phyloP scores from a whole-genome alignment of 768 basidiomycete species.

The Russula griseocarnosa region DNA sequence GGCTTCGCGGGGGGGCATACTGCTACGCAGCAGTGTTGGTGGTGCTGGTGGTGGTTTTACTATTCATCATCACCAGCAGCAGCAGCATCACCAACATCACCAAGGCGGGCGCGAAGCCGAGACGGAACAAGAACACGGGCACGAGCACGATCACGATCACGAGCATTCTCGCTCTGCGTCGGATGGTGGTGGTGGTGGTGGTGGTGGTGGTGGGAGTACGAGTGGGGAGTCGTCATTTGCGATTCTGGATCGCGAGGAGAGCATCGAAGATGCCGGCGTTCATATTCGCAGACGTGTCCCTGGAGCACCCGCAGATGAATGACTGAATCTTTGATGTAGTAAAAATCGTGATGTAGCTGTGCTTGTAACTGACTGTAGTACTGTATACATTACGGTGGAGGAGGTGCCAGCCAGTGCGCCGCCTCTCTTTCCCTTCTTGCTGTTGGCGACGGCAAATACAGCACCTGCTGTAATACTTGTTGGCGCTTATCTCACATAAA shows the following conservation, averaged over 20 bases:
- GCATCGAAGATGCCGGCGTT: constrained; percentile 24
- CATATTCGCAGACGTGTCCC: constrained; percentile 26
- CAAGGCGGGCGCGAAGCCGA: not conserved
- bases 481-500: not conserved
- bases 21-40: no score
- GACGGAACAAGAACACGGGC: not conserved
- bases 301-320: constrained; percentile 3
- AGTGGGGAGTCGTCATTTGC: constrained; percentile 38
- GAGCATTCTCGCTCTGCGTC: constrained; percentile 6
- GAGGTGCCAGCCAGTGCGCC: not conserved
- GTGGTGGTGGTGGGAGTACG: constrained; percentile 15
- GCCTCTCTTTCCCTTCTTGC: not conserved
- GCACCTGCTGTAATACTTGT: not conserved
- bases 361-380: not conserved
- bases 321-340: not conserved
- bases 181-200: not conserved
- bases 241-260: constrained; percentile 29
- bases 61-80: not conserved
- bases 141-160: no score
- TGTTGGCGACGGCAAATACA: not conserved
- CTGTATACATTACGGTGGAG: not conserved
- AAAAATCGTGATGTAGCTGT: not conserved
- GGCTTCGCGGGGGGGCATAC: no score
- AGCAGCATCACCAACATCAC: not conserved
- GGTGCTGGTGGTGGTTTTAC: no score